Base-by-base conservation (phyloP, 192 early-diverging fungal species). In the Radiomyces spectabilis region DNA sequence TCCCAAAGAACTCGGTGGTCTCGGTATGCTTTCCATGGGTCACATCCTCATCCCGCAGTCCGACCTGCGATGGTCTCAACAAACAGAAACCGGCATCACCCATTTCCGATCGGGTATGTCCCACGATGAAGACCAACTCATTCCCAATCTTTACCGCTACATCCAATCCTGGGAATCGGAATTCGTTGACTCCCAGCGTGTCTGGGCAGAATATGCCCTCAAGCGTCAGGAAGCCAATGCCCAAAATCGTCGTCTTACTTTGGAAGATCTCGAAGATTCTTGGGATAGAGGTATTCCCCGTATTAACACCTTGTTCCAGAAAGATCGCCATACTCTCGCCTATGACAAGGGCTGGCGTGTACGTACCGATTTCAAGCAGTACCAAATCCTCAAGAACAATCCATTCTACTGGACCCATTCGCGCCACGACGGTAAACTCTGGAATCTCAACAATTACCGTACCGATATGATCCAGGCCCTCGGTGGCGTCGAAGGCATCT, bases 341-440 rank as follows among this genome's bases (percentile, higher is more conserved):
- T 99, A 97, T 65, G 96, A 99, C 67, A 97, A 96, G 79, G 96
- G 96, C 35, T 99, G 96, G 96, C 85, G 96, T 57, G 80, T 99
- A 19, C 79, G 96, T 47, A 91, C 91, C 19, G 93, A 95, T 58
- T 97, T 92, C 69, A 99, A 99, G 76, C 91, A 95, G 78, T 99
- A 91, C 65, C 96, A 99, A 64, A 72, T 95, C 15, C 62, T 96
- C 33, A 94, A 94, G 69, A 88, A 85, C 50, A 97, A 99, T 59
- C 91, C 94, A 24, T 97, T 97, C 80, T 89, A 78, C 73, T 99
- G 94, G 94, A 98, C 96, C 1, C 77, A 87, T 52, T 56, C 61
- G n/a, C 65, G 66, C 35, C 54, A 55, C 22, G 55, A 69, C 54
- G 54, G 61, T 42, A 68, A 63, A 59, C 44, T 59, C 1, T 74